Evolutionary conservation across 768 basidiomycete genomes (phyloP), one percentile per base, ranked within the genome.

Genomic region (Bullera alba): DNA sequence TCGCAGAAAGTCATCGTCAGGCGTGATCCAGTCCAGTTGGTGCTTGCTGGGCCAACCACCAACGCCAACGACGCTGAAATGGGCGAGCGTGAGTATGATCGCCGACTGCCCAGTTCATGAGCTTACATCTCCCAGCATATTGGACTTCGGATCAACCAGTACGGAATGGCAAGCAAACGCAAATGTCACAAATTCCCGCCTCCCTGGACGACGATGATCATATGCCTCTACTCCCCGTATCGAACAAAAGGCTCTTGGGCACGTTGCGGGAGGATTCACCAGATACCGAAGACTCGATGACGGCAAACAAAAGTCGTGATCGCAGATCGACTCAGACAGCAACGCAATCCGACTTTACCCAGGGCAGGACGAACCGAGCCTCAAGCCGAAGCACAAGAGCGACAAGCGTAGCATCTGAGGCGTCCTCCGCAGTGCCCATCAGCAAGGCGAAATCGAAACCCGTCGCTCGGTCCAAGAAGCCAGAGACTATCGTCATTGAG

Each of bases 1-100:
- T 15, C 22, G 36, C 30, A 69, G 67, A 69, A 69, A 46, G 53
- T 58, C 27, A 51, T 63, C 16, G 38, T 59, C 7, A n/a, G 63
- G 28, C 29, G 56, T 17, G 56, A 60, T 22, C 67, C 67, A n/a
- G 2, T 69, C 19, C 42, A 34, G 27, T 25, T 69, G 29, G 58
- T 58, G 2, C 47, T 69, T 16, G 57, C 58, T 16, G 57, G 42
- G 1, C 47, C 58, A 16, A 52, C 46, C 4, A 32, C 37, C 17
- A 50, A 34, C 10, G n/a, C 37, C 17, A 50, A 63, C 23, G 60
- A 60, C 25, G 65, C 58, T 0, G 65, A 60, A 42, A 55, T 63
- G 57, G 61, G 61, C 8, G 55, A 65, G 36, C 59, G 63, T 69
- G 46, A 64, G 64, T 50, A 1, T 25, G 7, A 3, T 17, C 2